phyloP scores from a whole-genome alignment of 2,329 filamentous ascomycete genomes.

The Clonostachys rhizophaga region DNA sequence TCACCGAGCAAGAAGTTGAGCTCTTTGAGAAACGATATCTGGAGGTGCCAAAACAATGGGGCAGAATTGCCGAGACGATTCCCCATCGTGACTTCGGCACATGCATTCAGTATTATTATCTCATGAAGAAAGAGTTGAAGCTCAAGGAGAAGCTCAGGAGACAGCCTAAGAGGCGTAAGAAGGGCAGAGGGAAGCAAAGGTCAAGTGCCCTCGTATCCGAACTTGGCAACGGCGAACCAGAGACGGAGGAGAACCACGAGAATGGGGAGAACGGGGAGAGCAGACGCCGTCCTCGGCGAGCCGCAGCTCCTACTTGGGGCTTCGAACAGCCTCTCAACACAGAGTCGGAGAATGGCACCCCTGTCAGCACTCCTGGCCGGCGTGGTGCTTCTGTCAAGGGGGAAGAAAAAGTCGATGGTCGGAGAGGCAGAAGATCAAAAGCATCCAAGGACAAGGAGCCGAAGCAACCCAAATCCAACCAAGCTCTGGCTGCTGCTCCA shows the following conservation, averaged over 20 bases:
- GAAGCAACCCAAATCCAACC: constrained; percentile 31
- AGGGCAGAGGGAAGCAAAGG: constrained; percentile 52
- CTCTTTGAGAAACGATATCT: constrained; percentile 72
- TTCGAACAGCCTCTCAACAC: constrained; percentile 48
- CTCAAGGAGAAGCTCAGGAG: constrained; percentile 73
- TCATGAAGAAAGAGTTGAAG: constrained; percentile 69
- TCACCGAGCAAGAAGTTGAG: constrained; percentile 64
- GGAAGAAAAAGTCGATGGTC: constrained; percentile 41
- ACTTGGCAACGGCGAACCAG: constrained; percentile 54
- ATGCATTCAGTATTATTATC: constrained; percentile 83
- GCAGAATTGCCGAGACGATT: constrained; percentile 66
- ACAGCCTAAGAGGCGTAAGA: constrained; percentile 55
- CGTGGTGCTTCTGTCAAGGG: constrained; percentile 38
- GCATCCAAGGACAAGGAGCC: constrained; percentile 32
- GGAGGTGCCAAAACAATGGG: constrained; percentile 78
- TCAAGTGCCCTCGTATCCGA: constrained; percentile 64
- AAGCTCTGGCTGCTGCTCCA: constrained; percentile 42
- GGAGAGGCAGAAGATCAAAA: constrained; percentile 27
- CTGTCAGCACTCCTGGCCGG: constrained; percentile 51
- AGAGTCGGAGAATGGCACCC: constrained; percentile 57
- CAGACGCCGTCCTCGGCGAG: constrained; percentile 51
- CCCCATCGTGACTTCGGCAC: constrained; percentile 68
- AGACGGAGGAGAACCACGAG: constrained; percentile 50
- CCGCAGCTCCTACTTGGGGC: constrained; percentile 68
- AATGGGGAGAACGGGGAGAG: constrained; percentile 58